phyloP scores from a whole-genome alignment of 2,329 filamentous ascomycete genomes.

The Magnaporthiopsis incrustans region DNA sequence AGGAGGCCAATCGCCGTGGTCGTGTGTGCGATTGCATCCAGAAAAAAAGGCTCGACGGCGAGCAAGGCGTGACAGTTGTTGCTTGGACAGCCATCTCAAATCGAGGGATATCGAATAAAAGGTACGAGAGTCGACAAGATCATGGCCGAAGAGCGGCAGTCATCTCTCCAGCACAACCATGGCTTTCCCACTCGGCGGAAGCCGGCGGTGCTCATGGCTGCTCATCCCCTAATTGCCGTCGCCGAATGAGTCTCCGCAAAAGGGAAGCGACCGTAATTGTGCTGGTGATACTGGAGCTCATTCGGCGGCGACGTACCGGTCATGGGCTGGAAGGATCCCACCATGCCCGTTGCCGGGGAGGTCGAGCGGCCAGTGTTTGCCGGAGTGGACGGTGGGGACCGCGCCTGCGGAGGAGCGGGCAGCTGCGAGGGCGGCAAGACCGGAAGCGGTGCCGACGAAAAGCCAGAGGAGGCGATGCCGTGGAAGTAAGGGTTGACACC shows the following conservation, averaged over 20 bases:
- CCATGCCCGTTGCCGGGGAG: slow-evolving; percentile 34
- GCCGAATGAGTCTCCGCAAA: slow-evolving; percentile 40
- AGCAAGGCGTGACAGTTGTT: background rate
- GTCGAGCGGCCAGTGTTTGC: slow-evolving; percentile 26
- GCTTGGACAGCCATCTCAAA: background rate
- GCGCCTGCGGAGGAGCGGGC: background rate
- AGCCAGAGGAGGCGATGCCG: slow-evolving; percentile 22
- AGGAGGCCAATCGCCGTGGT: background rate
- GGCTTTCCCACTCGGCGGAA: background rate
- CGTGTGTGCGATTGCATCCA: background rate
- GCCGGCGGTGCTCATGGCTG: background rate
- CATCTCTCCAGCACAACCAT: background rate
- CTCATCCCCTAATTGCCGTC: slow-evolving; percentile 37
- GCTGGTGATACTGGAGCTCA: slow-evolving; percentile 30
- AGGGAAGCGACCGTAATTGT: slow-evolving; percentile 37
- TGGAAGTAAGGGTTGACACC: slow-evolving; percentile 28
- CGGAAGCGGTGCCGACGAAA: background rate
- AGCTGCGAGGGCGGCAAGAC: slow-evolving; percentile 1
- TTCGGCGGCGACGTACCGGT: slow-evolving; percentile 35
- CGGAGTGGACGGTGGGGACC: background rate
- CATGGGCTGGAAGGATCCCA: slow-evolving; percentile 33
- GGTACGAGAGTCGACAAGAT: background rate
- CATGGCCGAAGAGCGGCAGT: background rate
- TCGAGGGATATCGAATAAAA: background rate
- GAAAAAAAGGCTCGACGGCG: background rate